phyloP scores from a whole-genome alignment of 495 filamentous ascomycete genomes.

The Sabuloglossum arenarium region DNA sequence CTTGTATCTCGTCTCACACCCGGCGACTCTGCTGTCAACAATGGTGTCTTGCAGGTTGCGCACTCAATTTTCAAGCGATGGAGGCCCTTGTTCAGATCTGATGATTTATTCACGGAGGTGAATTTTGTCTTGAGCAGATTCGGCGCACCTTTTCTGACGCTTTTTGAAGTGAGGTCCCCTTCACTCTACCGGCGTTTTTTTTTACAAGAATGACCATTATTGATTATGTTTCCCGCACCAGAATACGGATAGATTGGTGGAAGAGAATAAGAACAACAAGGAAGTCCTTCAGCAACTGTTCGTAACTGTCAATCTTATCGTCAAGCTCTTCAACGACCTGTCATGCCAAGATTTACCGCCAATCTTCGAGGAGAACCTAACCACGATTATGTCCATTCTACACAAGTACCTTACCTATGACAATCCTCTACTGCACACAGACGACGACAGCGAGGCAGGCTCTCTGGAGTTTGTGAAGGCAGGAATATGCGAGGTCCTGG shows the following conservation, averaged over 20 bases:
- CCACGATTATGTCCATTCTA: constrained; percentile 49
- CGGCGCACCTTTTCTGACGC: constrained; percentile 52
- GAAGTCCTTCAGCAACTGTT: constrained; percentile 50
- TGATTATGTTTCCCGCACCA: constrained; percentile 16
- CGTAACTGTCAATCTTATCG: constrained; percentile 60
- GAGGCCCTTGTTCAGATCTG: constrained; percentile 79
- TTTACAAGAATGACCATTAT: background rate
- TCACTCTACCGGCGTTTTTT: background rate
- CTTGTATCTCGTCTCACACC: constrained; percentile 69
- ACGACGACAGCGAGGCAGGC: constrained; percentile 73
- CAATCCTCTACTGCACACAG: constrained; percentile 57
- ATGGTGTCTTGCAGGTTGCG: constrained; percentile 86
- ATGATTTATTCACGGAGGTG: constrained; percentile 79
- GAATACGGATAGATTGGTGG: constrained; percentile 59
- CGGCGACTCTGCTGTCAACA: constrained; percentile 59
- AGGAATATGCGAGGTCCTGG: constrained; percentile 74
- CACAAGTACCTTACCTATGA: constrained; percentile 89
- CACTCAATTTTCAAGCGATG: constrained; percentile 96
- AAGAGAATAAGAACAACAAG: constrained; percentile 53
- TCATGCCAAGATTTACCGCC: constrained; percentile 92
- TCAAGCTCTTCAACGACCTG: constrained; percentile 87
- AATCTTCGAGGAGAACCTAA: constrained; percentile 70
- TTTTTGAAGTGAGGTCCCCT: constrained; percentile 39
- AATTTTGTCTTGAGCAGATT: constrained; percentile 82
- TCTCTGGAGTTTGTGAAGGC: constrained; percentile 69